Conservation (phyloP, 257 asterid species). For the Voacanga thouarsii region DNA sequence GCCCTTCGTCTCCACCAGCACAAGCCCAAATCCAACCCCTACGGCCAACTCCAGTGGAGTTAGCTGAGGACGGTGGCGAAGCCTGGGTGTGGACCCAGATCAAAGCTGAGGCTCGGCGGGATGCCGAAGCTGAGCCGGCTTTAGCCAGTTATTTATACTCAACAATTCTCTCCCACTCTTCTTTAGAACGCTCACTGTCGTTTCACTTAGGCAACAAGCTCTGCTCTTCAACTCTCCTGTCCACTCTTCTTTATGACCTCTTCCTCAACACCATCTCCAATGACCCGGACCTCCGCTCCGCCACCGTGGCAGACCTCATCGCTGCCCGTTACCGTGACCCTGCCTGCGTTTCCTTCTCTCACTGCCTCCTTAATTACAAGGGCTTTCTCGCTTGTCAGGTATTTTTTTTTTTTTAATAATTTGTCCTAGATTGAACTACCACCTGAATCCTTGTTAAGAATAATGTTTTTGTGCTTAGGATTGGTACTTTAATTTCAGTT, state of each 20-base stretch:
- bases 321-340: slow-evolving; percentile 40
- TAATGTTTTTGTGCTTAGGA: not conserved
- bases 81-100: slow-evolving; percentile 67
- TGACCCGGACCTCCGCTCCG: slow-evolving; percentile 62
- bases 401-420: not conserved
- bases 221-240: slow-evolving; percentile 80
- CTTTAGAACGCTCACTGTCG: slow-evolving; percentile 75
- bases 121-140: slow-evolving; percentile 91
- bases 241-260: slow-evolving; percentile 77
- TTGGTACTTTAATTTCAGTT: not conserved
- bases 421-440: not conserved
- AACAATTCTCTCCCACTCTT: slow-evolving; percentile 79
- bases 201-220: slow-evolving; percentile 90
- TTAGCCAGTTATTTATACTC: slow-evolving; percentile 81
- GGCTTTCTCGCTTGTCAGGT: slow-evolving; percentile 53
- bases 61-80: slow-evolving; percentile 52
- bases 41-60: slow-evolving; percentile 38
- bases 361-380: slow-evolving; percentile 42
- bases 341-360: slow-evolving; percentile 44
- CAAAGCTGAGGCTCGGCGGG: slow-evolving; percentile 72
- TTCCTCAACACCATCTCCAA: slow-evolving; percentile 68
- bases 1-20: slow-evolving; percentile 34
- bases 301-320: slow-evolving; percentile 37
- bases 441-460: no score
- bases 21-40: not conserved